These are phyloP conservation scores for Phoma sp. DNA, from an alignment of 2,329 filamentous ascomycete species.

Conservation along the genomic window DNA sequence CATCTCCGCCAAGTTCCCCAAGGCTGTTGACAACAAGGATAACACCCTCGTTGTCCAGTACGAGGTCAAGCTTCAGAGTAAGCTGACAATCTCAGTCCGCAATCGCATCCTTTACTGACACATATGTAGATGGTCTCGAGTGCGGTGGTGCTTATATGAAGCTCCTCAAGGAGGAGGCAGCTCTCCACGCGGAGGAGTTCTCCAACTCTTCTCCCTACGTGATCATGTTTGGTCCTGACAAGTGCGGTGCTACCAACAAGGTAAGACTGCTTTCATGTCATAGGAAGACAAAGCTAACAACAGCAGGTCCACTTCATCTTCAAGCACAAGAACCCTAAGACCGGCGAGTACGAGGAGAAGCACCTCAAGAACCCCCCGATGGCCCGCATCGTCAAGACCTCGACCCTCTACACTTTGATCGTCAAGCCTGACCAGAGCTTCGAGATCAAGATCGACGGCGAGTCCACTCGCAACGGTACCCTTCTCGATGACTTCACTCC, in stretches of 20 bases:
- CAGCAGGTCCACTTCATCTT: conserved; percentile 85
- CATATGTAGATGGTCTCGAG: conserved; percentile 78
- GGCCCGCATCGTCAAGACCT: conserved; percentile 88
- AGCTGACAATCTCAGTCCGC: conserved; percentile 49
- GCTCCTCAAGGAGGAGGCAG: conserved; percentile 96
- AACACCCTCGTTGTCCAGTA: conserved; percentile 98
- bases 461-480: conserved; percentile 84
- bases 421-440: conserved; percentile 97
- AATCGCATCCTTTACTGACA: conserved; percentile 34
- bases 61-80: conserved; percentile 98
- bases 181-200: conserved; percentile 96
- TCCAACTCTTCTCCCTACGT: conserved; percentile 96
- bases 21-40: conserved; percentile 95
- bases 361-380: conserved; percentile 84
- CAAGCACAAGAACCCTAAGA: conserved; percentile 99
- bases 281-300: conserved; percentile 25
- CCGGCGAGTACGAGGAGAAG: conserved; percentile 99
- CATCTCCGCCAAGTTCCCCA: conserved; percentile 98
- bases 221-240: conserved; percentile 99
- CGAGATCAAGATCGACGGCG: conserved; percentile 88
- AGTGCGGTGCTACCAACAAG: conserved; percentile 99
- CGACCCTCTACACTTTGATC: conserved; percentile 94
- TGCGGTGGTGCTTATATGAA: conserved; percentile 99
- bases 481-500: conserved; percentile 94
- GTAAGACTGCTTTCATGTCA: conserved; percentile 53